Conservation (phyloP, 2,329 filamentous ascomycete genomes). For the Fusarium sp. region DNA sequence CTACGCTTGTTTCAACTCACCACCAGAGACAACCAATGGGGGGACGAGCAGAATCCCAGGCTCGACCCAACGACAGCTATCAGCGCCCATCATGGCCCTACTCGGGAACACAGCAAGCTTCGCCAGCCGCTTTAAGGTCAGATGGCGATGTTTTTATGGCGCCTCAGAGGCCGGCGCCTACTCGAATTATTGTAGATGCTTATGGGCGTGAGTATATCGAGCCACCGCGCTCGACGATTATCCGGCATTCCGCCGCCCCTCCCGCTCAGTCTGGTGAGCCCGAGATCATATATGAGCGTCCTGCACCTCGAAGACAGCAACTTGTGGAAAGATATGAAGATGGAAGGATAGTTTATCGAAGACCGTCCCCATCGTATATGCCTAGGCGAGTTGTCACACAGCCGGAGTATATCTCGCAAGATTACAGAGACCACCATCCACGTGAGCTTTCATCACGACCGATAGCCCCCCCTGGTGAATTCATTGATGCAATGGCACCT, state of each 20-base stretch:
- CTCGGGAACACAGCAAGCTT: slow-evolving; percentile 53
- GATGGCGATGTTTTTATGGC: slow-evolving; percentile 61
- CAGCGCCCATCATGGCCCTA: slow-evolving; percentile 55
- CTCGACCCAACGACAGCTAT: slow-evolving; percentile 53
- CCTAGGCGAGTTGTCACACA: slow-evolving; percentile 69
- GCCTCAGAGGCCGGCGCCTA: slow-evolving; percentile 61
- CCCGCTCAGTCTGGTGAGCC: slow-evolving; percentile 57
- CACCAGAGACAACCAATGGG: slow-evolving; percentile 41
- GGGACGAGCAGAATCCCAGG: slow-evolving; percentile 49
- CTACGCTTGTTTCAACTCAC: slow-evolving; percentile 50
- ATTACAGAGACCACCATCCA: slow-evolving; percentile 63
- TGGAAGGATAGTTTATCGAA: slow-evolving; percentile 59
- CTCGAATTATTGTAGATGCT: slow-evolving; percentile 81
- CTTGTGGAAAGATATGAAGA: slow-evolving; percentile 59
- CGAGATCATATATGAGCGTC: slow-evolving; percentile 73
- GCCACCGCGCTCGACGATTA: slow-evolving; percentile 56
- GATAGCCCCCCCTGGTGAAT: slow-evolving; percentile 55
- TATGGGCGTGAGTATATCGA: slow-evolving; percentile 82
- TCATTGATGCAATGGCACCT: slow-evolving; percentile 57
- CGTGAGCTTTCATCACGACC: slow-evolving; percentile 66
- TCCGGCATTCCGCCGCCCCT: slow-evolving; percentile 63
- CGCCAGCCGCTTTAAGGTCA: slow-evolving; percentile 59
- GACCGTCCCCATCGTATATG: slow-evolving; percentile 60
- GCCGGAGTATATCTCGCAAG: slow-evolving; percentile 64
- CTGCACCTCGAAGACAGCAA: slow-evolving; percentile 61